Percentiles rank a stretch among this genome's conserved stretches.
Conservation (phyloP, 2,329 filamentous ascomycete genomes). For the Akanthomyces uredinophilus region DNA sequence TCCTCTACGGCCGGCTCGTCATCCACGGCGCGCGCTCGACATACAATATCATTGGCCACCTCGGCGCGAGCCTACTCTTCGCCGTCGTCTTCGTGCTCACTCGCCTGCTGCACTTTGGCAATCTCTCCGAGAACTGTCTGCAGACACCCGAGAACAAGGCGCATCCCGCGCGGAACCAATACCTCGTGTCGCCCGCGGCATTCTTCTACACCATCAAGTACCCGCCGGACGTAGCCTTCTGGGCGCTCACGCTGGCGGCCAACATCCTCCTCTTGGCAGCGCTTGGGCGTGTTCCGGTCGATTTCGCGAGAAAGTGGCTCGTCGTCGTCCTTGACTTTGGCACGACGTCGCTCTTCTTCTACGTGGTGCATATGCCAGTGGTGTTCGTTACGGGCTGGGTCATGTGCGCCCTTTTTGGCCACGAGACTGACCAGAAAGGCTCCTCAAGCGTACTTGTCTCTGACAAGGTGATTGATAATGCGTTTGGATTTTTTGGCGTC, state of each 20-base stretch:
- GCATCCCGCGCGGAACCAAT: conserved; percentile 32
- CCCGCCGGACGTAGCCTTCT: conserved; percentile 42
- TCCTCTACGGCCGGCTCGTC: conserved; percentile 37
- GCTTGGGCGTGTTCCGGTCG: conserved; percentile 30
- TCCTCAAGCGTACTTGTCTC: conserved; percentile 23
- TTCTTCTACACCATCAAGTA: conserved; percentile 46
- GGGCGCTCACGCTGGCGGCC: conserved; percentile 34
- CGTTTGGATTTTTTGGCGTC: conserved; percentile 32
- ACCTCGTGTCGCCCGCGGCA: conserved; percentile 34
- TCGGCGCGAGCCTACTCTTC: conserved; percentile 26
- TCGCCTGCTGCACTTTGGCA: conserved; percentile 36
- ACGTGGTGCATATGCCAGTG: conserved; percentile 34
- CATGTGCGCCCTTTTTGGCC: conserved; percentile 30
- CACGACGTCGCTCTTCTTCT: conserved; percentile 44
- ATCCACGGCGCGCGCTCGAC: conserved; percentile 27
- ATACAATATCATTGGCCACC: conserved; percentile 25
- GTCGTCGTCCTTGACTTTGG: conserved; percentile 38
- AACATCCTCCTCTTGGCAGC: conserved; percentile 36
- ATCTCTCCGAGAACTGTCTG: conserved; percentile 39
- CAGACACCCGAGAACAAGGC: conserved; percentile 32
- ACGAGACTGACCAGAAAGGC: conserved; percentile 25
- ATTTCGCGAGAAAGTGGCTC: conserved; percentile 24
- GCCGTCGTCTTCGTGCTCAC: conserved; percentile 36
- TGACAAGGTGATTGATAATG: conserved; percentile 30
- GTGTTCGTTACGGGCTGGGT: conserved; percentile 25